Base-by-base conservation (phyloP, 1,284 basidiomycete species). In the Trichosporon ovoides region DNA sequence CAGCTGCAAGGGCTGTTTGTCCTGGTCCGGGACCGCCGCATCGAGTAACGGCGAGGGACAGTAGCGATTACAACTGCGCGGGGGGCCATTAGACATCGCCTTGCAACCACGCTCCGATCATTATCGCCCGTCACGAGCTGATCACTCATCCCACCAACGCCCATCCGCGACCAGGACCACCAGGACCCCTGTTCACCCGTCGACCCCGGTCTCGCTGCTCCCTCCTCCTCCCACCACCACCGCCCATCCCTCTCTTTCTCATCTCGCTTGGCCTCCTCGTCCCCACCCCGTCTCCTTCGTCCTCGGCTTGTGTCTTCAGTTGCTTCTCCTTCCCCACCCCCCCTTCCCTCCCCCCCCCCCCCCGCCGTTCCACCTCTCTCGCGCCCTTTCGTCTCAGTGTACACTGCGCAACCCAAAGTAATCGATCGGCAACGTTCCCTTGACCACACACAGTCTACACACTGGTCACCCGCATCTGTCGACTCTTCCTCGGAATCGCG, bases 161-260 rank as follows among this genome's bases (percentile, higher is more conserved):
- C 28, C 28, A 31, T 31, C 28, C 28, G 28, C 28, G 28, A 31
- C 28, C 28, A 31, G 28, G 28, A 37, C 40, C 40, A 28, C 40
- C 40, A 20, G 40, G 20, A 9, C 40, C 20, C 40, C 20, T 24
- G 20, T 46, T 16, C 40, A 19, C 28, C 28, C 28, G 28, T 31
- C 28, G 28, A 31, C 28, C 28, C 28, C 28, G 18, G 20, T 19
- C 40, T 20, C 20, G 40, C 40, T 22, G 22, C 20, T 20, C 20
- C 38, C 19, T 35, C 34, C 9, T 12, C 40, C 12, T 28, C 24
- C 40, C 12, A 14, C 24, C 43, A 46, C 43, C 43, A 48, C 24
- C 43, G 22, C 35, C 35, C 43, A 48, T 48, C 43, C 43, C 43
- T 48, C 43, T 48, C 43, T 48, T 48, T 48, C 43, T 48, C 43